These are phyloP conservation scores for Meredithiella fracta DNA, from an alignment of 2,329 filamentous ascomycete species.

Conservation along the genomic window DNA sequence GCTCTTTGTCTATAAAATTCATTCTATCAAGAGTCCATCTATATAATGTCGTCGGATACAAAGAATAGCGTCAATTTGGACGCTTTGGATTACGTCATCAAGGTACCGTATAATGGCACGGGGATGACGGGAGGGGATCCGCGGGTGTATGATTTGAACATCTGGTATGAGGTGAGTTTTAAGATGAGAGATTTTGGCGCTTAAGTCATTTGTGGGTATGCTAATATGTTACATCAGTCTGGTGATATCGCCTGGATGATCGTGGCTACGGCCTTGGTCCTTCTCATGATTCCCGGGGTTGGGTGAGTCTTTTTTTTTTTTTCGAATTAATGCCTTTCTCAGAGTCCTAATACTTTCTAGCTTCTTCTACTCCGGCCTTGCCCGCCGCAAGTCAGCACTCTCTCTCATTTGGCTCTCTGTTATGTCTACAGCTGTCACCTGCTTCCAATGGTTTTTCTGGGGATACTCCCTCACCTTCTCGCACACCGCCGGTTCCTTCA, in stretches of 20 bases:
- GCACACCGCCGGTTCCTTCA: constrained; percentile 56
- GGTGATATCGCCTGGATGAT: constrained; percentile 81
- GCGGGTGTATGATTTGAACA: constrained; percentile 51
- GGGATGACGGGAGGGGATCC: constrained; percentile 50
- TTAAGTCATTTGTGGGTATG: not conserved
- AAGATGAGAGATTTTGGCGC: not conserved
- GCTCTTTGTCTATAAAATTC: too few relatives aligned
- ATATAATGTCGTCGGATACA: constrained; percentile 17
- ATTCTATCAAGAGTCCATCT: not conserved
- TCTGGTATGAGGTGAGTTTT: constrained; percentile 53
- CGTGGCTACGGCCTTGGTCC: constrained; percentile 61
- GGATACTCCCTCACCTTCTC: constrained; percentile 73
- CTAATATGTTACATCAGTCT: constrained; percentile 28
- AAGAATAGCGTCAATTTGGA: constrained; percentile 25
- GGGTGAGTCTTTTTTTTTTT: constrained; percentile 32
- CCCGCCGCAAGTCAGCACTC: constrained; percentile 73
- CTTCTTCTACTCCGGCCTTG: constrained; percentile 88
- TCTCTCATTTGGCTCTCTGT: constrained; percentile 82
- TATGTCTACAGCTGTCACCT: constrained; percentile 69
- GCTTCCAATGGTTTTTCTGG: constrained; percentile 94
- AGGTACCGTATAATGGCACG: constrained; percentile 48
- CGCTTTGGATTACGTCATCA: constrained; percentile 27
- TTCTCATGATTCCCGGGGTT: constrained; percentile 87
- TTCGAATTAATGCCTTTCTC: not conserved
- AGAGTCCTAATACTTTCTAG: constrained; percentile 7